Evolutionary conservation across 352 stramenopile genomes (phyloP).

Genomic region (Saprolegnia parasitica): DNA sequence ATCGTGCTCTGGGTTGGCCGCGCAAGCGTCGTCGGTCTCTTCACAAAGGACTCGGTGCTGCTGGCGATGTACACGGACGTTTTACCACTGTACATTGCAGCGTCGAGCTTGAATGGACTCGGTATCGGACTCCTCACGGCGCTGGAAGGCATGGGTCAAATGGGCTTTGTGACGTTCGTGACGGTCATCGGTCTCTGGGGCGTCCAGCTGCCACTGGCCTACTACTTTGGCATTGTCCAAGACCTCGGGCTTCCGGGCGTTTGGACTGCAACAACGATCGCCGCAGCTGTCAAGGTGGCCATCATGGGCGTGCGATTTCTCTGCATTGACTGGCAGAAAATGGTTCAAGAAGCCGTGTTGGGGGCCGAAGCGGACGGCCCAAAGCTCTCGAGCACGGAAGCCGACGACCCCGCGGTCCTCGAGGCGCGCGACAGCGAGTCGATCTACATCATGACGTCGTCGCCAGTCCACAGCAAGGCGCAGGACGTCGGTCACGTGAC

Average conservation of each 20-base stretch:
- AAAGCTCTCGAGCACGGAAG: too few relatives aligned
- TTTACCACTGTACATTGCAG: conserved; percentile 51
- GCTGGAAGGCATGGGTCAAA: conserved; percentile 50
- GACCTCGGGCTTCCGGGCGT: not conserved
- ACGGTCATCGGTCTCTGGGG: not conserved
- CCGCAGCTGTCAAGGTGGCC: not conserved
- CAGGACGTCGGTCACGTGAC: too few relatives aligned
- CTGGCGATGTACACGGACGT: conserved; percentile 45
- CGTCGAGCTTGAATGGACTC: conserved; percentile 54
- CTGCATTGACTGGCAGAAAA: not conserved
- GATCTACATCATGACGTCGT: too few relatives aligned
- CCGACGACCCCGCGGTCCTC: too few relatives aligned
- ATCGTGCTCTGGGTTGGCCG: conserved; percentile 46
- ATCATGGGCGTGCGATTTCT: not conserved
- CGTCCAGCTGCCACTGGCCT: not conserved
- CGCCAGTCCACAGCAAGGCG: too few relatives aligned
- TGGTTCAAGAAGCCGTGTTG: not conserved
- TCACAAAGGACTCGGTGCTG: conserved; percentile 50
- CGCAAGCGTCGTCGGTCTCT: conserved; percentile 47
- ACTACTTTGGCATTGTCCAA: not conserved
- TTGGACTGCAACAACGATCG: not conserved
- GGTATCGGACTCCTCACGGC: conserved; percentile 52
- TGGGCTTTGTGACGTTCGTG: not conserved
- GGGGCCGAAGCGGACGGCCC: too few relatives aligned
- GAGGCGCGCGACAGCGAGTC: too few relatives aligned